A percentile compares a stretch with the other conserved stretches of the same genome.
These are phyloP conservation scores for Nicotiana tomentosiformis DNA, from an alignment of 257 asterid species.

Conservation along the genomic window DNA sequence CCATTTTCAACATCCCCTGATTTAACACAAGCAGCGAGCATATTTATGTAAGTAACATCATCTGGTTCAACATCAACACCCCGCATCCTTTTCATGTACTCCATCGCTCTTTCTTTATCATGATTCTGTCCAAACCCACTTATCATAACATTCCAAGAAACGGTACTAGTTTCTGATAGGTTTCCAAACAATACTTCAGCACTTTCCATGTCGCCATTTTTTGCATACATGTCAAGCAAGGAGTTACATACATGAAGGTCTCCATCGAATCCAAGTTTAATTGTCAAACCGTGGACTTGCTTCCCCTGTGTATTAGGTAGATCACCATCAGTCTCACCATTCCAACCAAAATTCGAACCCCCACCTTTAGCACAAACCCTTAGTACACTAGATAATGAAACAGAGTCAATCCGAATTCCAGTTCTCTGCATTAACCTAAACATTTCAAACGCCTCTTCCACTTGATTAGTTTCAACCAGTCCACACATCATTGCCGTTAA, in stretches of 20 bases:
- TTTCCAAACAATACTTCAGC: neutral
- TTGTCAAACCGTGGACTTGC: conserved; percentile 5
- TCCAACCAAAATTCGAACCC: neutral
- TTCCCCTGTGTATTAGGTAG: neutral
- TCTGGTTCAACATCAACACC: conserved; percentile 1
- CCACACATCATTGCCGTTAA: conserved; percentile 8
- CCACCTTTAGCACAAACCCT: conserved; percentile 1
- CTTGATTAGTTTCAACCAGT: neutral
- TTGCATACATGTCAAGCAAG: conserved; percentile 11
- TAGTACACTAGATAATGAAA: conserved; percentile 5
- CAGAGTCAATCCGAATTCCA: conserved; percentile 2
- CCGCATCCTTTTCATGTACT: neutral
- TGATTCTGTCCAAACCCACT: conserved; percentile 8
- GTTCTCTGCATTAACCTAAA: conserved; percentile 10
- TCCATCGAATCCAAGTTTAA: conserved; percentile 7
- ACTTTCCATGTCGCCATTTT: conserved; percentile 8
- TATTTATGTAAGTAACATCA: conserved; percentile 8
- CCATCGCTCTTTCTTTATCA: conserved; percentile 2
- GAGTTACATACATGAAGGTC: conserved; percentile 8
- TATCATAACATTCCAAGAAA: conserved; percentile 27
- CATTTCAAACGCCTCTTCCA: conserved; percentile 9
- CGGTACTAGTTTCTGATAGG: conserved; percentile 13
- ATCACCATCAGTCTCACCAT: conserved; percentile 3
- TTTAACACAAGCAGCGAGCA: conserved; percentile 2
- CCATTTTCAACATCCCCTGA: conserved; percentile 6